These are phyloP conservation scores for Globisporangium parvum DNA, from an alignment of 352 stramenopile genomes.

Conservation along the genomic window DNA sequence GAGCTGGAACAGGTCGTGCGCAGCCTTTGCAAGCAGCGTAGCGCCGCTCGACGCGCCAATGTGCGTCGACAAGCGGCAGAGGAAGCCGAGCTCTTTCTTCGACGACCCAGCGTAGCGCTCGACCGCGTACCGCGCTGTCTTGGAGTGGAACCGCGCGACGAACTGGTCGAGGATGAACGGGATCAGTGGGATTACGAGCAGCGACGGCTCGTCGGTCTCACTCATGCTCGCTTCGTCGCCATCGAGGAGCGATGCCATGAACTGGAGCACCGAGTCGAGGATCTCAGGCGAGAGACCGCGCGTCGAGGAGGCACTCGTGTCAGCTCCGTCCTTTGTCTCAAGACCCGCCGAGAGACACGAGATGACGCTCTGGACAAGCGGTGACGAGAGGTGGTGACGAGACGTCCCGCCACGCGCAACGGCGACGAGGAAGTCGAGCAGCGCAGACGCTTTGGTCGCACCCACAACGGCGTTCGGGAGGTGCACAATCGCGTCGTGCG, in stretches of 20 bases:
- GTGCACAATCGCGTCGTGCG: slow-evolving; percentile 52
- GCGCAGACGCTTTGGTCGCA: slow-evolving; percentile 63
- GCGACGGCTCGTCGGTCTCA: slow-evolving; percentile 16
- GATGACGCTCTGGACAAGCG: slow-evolving; percentile 46
- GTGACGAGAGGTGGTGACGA: slow-evolving; percentile 29
- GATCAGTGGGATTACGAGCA: slow-evolving; percentile 63
- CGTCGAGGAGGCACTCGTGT: slow-evolving; percentile 1
- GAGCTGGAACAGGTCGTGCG: slow-evolving; percentile 80
- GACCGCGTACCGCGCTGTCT: slow-evolving; percentile 64
- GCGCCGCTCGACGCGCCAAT: slow-evolving; percentile 24
- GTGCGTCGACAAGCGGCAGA: slow-evolving; percentile 71
- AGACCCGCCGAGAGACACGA: slow-evolving; percentile 63
- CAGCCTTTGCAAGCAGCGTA: slow-evolving; percentile 18
- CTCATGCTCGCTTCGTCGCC: slow-evolving; percentile 39
- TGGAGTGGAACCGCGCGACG: slow-evolving; percentile 74
- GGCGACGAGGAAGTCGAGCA: slow-evolving; percentile 70
- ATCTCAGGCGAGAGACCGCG: slow-evolving; percentile 63
- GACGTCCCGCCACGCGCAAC: slow-evolving; percentile 40
- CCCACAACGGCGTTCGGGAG: slow-evolving; percentile 68
- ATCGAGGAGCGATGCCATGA: slow-evolving; percentile 74
- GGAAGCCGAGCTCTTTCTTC: slow-evolving; percentile 71
- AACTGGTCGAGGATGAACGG: slow-evolving; percentile 78
- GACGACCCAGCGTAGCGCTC: slow-evolving; percentile 78
- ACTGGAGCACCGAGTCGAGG: slow-evolving; percentile 65
- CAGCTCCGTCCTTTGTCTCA: slow-evolving; percentile 16